Percentiles rank a stretch among this genome's conserved stretches.
phyloP scores from a whole-genome alignment of 2,329 filamentous ascomycete genomes.

The Pyrenophora seminiperda region DNA sequence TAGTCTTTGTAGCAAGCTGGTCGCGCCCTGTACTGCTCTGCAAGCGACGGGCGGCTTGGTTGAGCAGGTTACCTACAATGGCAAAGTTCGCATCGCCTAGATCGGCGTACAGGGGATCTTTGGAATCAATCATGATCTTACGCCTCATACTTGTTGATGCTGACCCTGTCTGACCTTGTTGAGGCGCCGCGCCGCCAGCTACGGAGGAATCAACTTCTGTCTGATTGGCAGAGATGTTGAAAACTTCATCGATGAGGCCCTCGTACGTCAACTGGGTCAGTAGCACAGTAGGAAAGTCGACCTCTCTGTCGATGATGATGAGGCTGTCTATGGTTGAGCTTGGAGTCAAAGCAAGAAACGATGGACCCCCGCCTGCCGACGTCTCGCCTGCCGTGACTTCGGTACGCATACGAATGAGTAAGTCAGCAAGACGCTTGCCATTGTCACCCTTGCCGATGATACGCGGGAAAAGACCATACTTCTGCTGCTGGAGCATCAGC shows the following conservation, averaged over 20 bases:
- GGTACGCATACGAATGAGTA: slow-evolving; percentile 88
- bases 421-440: slow-evolving; percentile 83
- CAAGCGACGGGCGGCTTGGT: slow-evolving; percentile 86
- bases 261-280: slow-evolving; percentile 97
- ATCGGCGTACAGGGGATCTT: slow-evolving; percentile 85
- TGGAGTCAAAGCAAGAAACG: slow-evolving; percentile 72
- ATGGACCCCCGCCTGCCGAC: slow-evolving; percentile 59
- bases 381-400: slow-evolving; percentile 83
- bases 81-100: slow-evolving; percentile 93
- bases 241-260: slow-evolving; percentile 90
- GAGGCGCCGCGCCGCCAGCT: slow-evolving; percentile 72
- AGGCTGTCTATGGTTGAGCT: slow-evolving; percentile 88
- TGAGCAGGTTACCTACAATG: slow-evolving; percentile 85
- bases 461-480: slow-evolving; percentile 89
- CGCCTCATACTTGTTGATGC: slow-evolving; percentile 68
- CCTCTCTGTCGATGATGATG: slow-evolving; percentile 93
- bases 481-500: slow-evolving; percentile 90
- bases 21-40: slow-evolving; percentile 87
- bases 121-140: slow-evolving; percentile 86
- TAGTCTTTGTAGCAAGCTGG: slow-evolving; percentile 78
- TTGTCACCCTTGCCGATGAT: slow-evolving; percentile 97
- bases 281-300: slow-evolving; percentile 89
- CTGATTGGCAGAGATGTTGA: slow-evolving; percentile 89
- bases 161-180: slow-evolving; percentile 58
- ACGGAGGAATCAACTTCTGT: slow-evolving; percentile 90